These are phyloP conservation scores for Teunomyces aglyptinius DNA, from an alignment of 805 yeast species.

Conservation along the genomic window DNA sequence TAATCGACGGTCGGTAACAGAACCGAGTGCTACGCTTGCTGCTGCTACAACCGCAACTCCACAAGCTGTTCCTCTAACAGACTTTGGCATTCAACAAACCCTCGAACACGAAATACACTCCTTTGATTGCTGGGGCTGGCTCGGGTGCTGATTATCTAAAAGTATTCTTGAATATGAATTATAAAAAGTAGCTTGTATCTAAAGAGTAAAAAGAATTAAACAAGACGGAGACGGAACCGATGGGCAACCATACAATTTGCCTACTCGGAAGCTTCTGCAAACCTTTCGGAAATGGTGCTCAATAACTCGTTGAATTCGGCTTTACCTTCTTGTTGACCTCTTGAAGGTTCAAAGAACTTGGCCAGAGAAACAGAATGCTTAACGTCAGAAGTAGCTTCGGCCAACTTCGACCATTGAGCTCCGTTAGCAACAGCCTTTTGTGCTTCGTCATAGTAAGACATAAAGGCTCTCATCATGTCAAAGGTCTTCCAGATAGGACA, in stretches of 20 bases:
- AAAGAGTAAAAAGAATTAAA: slow-evolving; percentile 12
- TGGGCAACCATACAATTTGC: neutral
- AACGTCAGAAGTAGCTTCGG: slow-evolving; percentile 86
- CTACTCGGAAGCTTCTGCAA: slow-evolving; percentile 93
- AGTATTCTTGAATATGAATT: slow-evolving; percentile 7
- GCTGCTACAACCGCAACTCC: slow-evolving; percentile 26
- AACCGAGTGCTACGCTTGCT: neutral
- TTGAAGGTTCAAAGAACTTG: slow-evolving; percentile 93
- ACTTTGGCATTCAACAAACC: slow-evolving; percentile 8
- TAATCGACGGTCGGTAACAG: neutral
- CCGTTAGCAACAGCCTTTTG: slow-evolving; percentile 95
- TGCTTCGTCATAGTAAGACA: slow-evolving; percentile 92
- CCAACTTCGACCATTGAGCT: slow-evolving; percentile 88
- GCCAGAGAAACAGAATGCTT: slow-evolving; percentile 92
- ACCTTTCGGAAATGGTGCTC: slow-evolving; percentile 77
- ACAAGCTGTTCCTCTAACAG: slow-evolving; percentile 19
- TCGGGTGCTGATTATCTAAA: slow-evolving; percentile 1
- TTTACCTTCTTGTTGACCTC: slow-evolving; percentile 77
- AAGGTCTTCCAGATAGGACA: slow-evolving; percentile 99
- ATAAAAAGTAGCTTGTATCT: slow-evolving; percentile 5
- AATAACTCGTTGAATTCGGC: slow-evolving; percentile 76
- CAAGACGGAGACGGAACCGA: slow-evolving; percentile 1
- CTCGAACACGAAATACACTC: neutral
- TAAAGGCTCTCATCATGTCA: slow-evolving; percentile 96
- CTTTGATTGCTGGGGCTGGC: neutral